Evolutionary conservation across 164 flowering plant species (phyloP).

Genomic region (Nymphaea colorata): DNA sequence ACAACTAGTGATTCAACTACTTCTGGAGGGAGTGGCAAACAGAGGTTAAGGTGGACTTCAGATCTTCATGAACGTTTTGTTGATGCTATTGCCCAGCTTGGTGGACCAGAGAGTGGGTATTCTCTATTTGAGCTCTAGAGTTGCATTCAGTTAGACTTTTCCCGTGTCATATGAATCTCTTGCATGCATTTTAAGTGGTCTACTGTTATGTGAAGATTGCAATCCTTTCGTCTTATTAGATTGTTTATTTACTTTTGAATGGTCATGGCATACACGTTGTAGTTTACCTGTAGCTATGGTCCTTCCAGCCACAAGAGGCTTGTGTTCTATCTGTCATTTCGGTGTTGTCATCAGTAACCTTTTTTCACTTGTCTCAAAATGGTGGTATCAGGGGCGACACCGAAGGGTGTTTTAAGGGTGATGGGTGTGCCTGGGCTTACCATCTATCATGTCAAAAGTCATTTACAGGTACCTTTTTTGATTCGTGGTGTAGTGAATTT

Average conservation of each 20-base stretch:
- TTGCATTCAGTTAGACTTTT: neutral
- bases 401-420: conserved; percentile 63
- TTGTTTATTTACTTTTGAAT: neutral
- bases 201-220: neutral
- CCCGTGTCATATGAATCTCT: neutral
- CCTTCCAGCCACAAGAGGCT: too few species aligned
- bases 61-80: conserved; percentile 67
- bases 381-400: conserved; percentile 50
- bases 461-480: conserved; percentile 40
- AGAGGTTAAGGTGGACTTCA: conserved; percentile 54
- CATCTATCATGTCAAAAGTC: conserved; percentile 70
- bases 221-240: neutral
- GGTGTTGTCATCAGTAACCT: too few species aligned
- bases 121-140: conserved; percentile 8
- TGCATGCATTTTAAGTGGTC: neutral
- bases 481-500: too few species aligned
- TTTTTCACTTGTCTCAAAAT: too few species aligned
- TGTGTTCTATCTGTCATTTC: too few species aligned
- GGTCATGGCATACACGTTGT: neutral
- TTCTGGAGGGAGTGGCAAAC: conserved; percentile 45
- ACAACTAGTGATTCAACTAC: conserved; percentile 21
- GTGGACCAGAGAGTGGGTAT: conserved; percentile 77
- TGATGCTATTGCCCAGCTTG: conserved; percentile 61
- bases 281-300: neutral
- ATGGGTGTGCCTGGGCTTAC: conserved; percentile 75